Conservation (phyloP, 164 flowering plant species). For the Nelumbo lutea region DNA sequence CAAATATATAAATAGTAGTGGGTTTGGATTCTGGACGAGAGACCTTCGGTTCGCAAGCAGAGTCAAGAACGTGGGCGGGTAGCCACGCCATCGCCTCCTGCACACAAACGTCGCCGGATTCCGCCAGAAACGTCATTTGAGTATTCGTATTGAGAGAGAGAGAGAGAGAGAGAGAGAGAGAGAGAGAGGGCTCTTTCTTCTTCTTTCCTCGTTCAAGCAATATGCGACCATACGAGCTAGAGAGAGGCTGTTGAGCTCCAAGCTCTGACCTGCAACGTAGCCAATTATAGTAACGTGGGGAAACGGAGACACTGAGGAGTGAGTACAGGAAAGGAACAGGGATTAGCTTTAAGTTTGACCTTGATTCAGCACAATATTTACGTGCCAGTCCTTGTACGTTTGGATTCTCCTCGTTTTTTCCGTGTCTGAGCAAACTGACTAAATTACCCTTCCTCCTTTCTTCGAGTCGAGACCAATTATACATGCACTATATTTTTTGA, state of each 20-base stretch:
- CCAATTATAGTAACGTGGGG: conserved; percentile 13
- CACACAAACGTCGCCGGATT: conserved; percentile 25
- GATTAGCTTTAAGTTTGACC: not conserved
- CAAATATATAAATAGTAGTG: not conserved
- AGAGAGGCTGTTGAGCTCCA: conserved; percentile 1
- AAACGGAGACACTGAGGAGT: not conserved
- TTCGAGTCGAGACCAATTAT: no score
- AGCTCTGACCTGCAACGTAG: conserved; percentile 12
- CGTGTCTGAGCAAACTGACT: not conserved
- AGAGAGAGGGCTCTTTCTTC: not conserved
- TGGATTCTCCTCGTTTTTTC: not conserved
- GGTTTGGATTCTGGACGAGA: not conserved
- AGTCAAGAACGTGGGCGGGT: conserved; percentile 42
- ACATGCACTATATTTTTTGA: no score
- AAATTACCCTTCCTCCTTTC: not conserved
- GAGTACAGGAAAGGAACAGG: no score
- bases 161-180: conserved; percentile 9
- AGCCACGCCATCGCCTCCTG: conserved; percentile 46
- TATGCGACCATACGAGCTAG: not conserved
- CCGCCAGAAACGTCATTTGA: conserved; percentile 11
- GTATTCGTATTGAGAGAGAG: not conserved
- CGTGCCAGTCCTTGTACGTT: not conserved
- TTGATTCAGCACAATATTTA: not conserved
- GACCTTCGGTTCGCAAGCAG: conserved; percentile 27
- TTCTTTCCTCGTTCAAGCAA: not conserved